Evolutionary conservation across 2,329 filamentous ascomycete species (phyloP), one percentile per base, ranked within the genome.

Genomic region (Aspergillus tanneri): DNA sequence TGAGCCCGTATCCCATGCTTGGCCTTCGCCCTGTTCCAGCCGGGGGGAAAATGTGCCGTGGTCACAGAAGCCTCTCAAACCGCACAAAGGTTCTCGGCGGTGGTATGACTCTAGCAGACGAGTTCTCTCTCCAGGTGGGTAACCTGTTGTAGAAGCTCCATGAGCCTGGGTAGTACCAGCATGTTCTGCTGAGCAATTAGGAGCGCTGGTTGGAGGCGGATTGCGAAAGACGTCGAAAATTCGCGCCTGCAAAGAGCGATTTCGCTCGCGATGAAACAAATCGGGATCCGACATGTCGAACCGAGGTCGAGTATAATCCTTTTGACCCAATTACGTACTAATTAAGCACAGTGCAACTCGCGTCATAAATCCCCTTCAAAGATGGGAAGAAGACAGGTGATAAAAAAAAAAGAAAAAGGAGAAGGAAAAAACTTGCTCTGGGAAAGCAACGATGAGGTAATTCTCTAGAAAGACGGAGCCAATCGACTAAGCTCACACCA

Each of bases 21-120:
- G 76, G 41, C 78, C 81, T 37, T 71, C 72, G 0, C 85, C 79
- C 36, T 78, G 82, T 41, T 72, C 72, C 0, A 86, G 79, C 28
- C 83, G 75, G 1, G 87, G 85, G 35, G 87, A 90, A 62, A 91
- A 89, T 12, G 87, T 87, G 58, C 88, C 88, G 71, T 93, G 86
- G 59, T 80, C 78, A 72, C 85, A 89, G 30, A 68, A 64, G 22
- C 48, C 47, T 21, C 66, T 69, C 39, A 71, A 60, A 39, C 71
- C 72, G 39, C 71, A 73, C 7, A 62, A 54, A 27, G 68, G 67
- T 12, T 66, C 57, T 19, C 53, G 59, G 28, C 62, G 64, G 36
- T 71, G 53, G 52, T 74, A 73, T 4, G 67, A 70, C 24, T 70
- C 64, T 30, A 75, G 54, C 21, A 75, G 58, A 22, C 65, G 61